Base-by-base conservation (phyloP, 2,329 filamentous ascomycete genomes). In the Penicillium sp. region DNA sequence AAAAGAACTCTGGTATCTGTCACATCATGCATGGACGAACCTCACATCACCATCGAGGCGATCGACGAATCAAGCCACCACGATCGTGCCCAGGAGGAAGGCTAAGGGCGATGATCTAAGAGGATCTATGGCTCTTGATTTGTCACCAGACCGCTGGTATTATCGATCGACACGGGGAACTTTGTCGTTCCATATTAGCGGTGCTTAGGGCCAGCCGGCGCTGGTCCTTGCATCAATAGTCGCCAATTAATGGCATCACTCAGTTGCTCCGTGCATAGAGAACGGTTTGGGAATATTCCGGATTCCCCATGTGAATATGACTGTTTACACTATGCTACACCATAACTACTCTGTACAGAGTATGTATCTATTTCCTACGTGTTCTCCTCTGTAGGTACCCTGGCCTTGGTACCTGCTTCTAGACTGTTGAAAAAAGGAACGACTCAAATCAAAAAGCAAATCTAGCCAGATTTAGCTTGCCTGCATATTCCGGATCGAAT, bases 171-270 rank as follows among this genome's bases (percentile, higher is more conserved):
- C 69, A 69, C 64, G 63, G 67, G 63, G 64, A 62, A 64, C 42
- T 45, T 45, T 45, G 42, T 13, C 18, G 21, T 45, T 45, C 4
- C 19, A 14, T 45, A 16, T 45, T 45, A 45, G 42, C 24, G 48
- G 40, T 39, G 36, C 47, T 55, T 47, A 45, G 36, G 31, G 36
- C 47, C 45, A 61, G 58, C 57, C 62, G 59, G 63, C 57, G 55
- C 51, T 53, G 66, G 67, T 66, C 71, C 71, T 74, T 74, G 70
- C 71, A 72, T 72, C 60, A 67, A 71, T 70, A 72, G 60, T 68
- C 45, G 56, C 55, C 64, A 56, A 54, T 66, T 61, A 67, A 70
- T 69, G 50, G 58, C 53, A 19, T 47, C 43, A 45, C 28, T 14
- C 42, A 31, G n/a, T 21, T 52, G 55, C 49, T 39, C 50, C 50